Percentiles rank a stretch among this genome's conserved stretches.
Evolutionary conservation across 1,284 basidiomycete species (phyloP).

Genomic region (Trichosporon sp.): DNA sequence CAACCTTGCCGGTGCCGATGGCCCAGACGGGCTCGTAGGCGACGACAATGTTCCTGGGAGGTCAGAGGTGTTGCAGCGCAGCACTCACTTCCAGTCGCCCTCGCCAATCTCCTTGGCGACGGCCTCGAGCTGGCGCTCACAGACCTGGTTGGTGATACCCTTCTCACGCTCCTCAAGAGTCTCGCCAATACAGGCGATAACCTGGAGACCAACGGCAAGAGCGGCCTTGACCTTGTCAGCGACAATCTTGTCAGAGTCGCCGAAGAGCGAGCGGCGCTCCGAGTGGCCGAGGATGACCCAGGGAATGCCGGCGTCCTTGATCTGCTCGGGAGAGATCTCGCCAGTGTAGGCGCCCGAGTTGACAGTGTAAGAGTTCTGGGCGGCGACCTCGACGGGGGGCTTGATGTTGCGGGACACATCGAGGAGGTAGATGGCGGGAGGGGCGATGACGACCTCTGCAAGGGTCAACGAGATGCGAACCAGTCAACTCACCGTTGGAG

Average conservation of each 20-base stretch:
- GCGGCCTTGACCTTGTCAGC: slow-evolving; percentile 79
- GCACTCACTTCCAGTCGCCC: slow-evolving; percentile 75
- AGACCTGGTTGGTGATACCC: slow-evolving; percentile 75
- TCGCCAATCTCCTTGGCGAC: slow-evolving; percentile 68
- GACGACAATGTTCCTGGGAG: slow-evolving; percentile 78
- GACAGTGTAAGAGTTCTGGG: slow-evolving; percentile 90
- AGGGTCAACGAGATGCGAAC: neutral
- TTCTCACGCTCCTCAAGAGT: slow-evolving; percentile 86
- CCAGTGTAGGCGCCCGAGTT: slow-evolving; percentile 90
- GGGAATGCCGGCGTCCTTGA: slow-evolving; percentile 80
- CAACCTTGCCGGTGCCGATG: slow-evolving; percentile 96
- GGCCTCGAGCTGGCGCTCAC: slow-evolving; percentile 78
- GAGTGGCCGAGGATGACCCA: slow-evolving; percentile 98
- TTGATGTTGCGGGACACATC: slow-evolving; percentile 64
- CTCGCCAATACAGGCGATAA: slow-evolving; percentile 97
- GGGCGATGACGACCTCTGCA: slow-evolving; percentile 88
- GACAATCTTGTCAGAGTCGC: slow-evolving; percentile 80
- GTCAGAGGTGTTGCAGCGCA: neutral
- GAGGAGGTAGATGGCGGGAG: slow-evolving; percentile 84
- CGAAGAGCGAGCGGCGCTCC: slow-evolving; percentile 90
- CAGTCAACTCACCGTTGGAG: slow-evolving; percentile 66
- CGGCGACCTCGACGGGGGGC: slow-evolving; percentile 74
- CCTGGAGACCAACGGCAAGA: slow-evolving; percentile 67
- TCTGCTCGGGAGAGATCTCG: slow-evolving; percentile 83
- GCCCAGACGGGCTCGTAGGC: slow-evolving; percentile 99